Percentiles rank a stretch among this genome's conserved stretches.
phyloP scores from a whole-genome alignment of 2,329 filamentous ascomycete species.

The Alternaria sp. region DNA sequence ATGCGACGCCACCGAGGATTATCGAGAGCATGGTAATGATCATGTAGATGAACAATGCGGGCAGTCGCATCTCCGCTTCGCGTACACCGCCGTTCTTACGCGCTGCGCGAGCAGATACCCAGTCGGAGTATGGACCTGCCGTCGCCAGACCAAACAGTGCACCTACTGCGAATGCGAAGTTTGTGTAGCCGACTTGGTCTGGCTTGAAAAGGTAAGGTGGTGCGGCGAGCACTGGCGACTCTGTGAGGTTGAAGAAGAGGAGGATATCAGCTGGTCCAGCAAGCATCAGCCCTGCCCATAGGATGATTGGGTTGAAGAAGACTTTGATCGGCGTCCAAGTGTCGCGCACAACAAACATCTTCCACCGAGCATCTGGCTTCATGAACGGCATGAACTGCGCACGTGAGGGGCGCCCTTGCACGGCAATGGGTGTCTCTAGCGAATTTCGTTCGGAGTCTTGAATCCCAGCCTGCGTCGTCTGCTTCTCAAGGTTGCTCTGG shows the following conservation, averaged over 20 bases:
- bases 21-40: slow-evolving; percentile 61
- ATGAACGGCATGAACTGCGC: slow-evolving; percentile 51
- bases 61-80: slow-evolving; percentile 67
- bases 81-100: slow-evolving; percentile 63
- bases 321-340: slow-evolving; percentile 53
- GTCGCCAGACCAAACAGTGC: slow-evolving; percentile 63
- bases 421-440: slow-evolving; percentile 25
- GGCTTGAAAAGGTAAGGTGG: slow-evolving; percentile 59
- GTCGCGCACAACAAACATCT: slow-evolving; percentile 53
- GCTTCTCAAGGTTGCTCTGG: slow-evolving; percentile 40
- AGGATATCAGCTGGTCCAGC: slow-evolving; percentile 53
- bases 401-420: slow-evolving; percentile 51
- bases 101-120: slow-evolving; percentile 64
- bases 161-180: slow-evolving; percentile 59
- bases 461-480: slow-evolving; percentile 23
- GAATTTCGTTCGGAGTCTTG: slow-evolving; percentile 37
- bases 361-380: slow-evolving; percentile 52
- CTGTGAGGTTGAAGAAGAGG: slow-evolving; percentile 62
- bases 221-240: slow-evolving; percentile 57
- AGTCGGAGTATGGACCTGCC: slow-evolving; percentile 65
- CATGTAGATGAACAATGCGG: slow-evolving; percentile 57
- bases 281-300: slow-evolving; percentile 48
- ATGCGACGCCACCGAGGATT: slow-evolving; percentile 60
- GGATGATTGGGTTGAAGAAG: slow-evolving; percentile 58
- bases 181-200: slow-evolving; percentile 59